phyloP scores from a whole-genome alignment of 139 green algal genomes.

The Chlamydomonas schloesseri region DNA sequence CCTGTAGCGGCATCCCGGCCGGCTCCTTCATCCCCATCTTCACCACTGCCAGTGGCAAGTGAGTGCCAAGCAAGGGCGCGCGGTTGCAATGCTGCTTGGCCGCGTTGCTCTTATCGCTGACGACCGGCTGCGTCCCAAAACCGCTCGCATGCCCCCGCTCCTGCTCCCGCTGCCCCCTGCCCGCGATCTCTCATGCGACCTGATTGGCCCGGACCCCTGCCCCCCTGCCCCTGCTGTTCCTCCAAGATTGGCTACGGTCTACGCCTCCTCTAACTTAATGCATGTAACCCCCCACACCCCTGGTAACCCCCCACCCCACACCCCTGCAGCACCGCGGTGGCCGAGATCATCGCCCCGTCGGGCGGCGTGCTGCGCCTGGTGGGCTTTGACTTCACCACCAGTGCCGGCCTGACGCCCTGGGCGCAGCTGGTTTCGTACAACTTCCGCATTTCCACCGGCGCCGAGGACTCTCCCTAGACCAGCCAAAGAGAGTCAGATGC shows the following conservation, averaged over 20 bases:
- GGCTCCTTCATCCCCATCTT: constrained; percentile 27
- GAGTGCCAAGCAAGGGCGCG: no score
- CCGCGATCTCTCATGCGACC: no score
- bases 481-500: no score
- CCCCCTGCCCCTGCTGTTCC: background rate
- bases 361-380: background rate
- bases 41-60: background rate
- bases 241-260: background rate
- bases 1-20: background rate
- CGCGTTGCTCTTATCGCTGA: background rate
- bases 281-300: no score
- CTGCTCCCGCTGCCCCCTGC: no score
- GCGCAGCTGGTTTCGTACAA: background rate
- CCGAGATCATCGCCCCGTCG: background rate
- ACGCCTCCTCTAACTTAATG: no score
- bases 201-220: no score
- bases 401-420: background rate
- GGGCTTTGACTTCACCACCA: background rate
- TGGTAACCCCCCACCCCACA: no score
- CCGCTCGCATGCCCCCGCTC: no score
- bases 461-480: no score
- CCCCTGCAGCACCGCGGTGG: background rate
- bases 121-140: no score
- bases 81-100: no score
- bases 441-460: background rate